These are phyloP conservation scores for Poa annua DNA, from an alignment of 176 grass and related monocot genomes.

Conservation along the genomic window DNA sequence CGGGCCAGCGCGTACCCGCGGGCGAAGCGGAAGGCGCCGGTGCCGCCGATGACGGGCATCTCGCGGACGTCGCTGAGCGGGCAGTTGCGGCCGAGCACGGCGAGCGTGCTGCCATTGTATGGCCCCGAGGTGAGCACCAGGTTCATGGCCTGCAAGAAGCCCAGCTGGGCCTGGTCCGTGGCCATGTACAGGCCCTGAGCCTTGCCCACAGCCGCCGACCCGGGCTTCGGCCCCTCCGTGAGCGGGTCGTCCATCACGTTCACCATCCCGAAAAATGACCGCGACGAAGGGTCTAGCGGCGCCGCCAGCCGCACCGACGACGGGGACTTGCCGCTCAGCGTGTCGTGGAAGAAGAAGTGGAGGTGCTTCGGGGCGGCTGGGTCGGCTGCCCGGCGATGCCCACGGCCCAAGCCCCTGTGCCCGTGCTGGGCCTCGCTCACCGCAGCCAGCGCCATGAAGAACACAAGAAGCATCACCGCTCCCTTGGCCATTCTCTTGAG, in stretches of 20 bases:
- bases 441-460: neutral
- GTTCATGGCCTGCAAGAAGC: constrained; percentile 85
- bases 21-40: constrained; percentile 68
- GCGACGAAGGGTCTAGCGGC: constrained; percentile 14
- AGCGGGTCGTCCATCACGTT: constrained; percentile 69
- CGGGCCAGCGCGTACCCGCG: constrained; percentile 56
- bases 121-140: constrained; percentile 56
- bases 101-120: constrained; percentile 66
- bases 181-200: constrained; percentile 73
- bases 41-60: constrained; percentile 71
- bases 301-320: constrained; percentile 45
- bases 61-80: constrained; percentile 53
- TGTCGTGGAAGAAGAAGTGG: constrained; percentile 92
- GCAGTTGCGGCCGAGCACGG: constrained; percentile 68
- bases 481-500: constrained; percentile 15
- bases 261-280: constrained; percentile 50
- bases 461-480: neutral
- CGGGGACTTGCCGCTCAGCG: constrained; percentile 57
- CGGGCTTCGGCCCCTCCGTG: constrained; percentile 56
- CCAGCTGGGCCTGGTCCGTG: constrained; percentile 43
- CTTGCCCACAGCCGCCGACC: constrained; percentile 47
- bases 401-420: neutral
- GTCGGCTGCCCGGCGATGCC: neutral
- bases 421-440: neutral
- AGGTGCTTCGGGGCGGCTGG: constrained; percentile 39